These are phyloP conservation scores for Diplodia mutila DNA, from an alignment of 2,329 filamentous ascomycete species.

Conservation along the genomic window DNA sequence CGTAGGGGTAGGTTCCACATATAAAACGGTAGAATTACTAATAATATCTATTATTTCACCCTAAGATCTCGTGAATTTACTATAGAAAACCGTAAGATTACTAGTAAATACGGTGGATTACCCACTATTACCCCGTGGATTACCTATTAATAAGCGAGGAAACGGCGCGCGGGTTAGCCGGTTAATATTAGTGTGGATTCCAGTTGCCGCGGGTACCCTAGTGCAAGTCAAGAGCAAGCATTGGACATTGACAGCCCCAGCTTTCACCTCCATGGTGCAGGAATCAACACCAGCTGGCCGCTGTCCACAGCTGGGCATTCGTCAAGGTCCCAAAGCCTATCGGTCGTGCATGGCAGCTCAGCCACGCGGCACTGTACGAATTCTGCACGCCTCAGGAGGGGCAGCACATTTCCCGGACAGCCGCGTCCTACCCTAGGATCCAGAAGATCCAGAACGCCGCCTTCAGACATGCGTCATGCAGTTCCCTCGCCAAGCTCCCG, in stretches of 20 bases:
- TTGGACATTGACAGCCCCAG: background rate
- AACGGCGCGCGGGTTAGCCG: too few species aligned
- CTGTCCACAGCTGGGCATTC: background rate
- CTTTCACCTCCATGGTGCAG: background rate
- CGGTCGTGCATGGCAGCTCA: background rate
- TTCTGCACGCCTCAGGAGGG: background rate
- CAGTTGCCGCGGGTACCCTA: too few species aligned
- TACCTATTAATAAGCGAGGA: too few species aligned
- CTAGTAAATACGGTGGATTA: too few species aligned
- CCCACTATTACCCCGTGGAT: too few species aligned
- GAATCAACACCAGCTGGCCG: background rate
- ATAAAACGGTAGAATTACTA: too few species aligned
- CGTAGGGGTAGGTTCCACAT: too few species aligned
- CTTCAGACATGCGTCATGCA: background rate
- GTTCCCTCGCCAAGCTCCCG: slow-evolving; percentile 1
- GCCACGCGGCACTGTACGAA: slow-evolving; percentile 6
- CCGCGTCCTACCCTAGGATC: background rate
- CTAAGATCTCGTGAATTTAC: too few species aligned
- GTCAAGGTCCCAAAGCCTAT: background rate
- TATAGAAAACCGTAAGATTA: too few species aligned
- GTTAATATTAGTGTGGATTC: too few species aligned
- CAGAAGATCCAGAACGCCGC: background rate
- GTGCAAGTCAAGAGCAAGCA: background rate
- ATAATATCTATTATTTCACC: too few species aligned
- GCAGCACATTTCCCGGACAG: background rate